Conservation (phyloP, 2,329 filamentous ascomycete species). For the Fusarium setosum region DNA sequence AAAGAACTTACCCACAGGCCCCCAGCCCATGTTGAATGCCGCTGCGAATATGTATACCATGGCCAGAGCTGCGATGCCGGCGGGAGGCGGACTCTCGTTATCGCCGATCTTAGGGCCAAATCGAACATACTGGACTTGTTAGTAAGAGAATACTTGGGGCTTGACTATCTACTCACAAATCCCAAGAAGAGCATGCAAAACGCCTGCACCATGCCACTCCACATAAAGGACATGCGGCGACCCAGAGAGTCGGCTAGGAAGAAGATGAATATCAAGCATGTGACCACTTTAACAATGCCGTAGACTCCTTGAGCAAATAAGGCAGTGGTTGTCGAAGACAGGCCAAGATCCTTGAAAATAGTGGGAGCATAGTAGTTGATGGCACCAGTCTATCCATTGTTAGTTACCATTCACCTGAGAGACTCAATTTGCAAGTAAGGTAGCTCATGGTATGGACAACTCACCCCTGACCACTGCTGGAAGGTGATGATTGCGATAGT, state of each 20-base stretch:
- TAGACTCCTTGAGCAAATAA: conserved; percentile 77
- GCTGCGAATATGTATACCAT: conserved; percentile 73
- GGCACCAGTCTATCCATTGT: conserved; percentile 34
- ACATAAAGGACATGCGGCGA: conserved; percentile 55
- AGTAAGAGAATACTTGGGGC: rapidly evolving
- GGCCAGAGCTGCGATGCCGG: conserved; percentile 65
- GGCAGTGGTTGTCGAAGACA: conserved; percentile 63
- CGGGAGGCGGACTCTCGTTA: conserved; percentile 49
- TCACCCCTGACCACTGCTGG: conserved; percentile 43
- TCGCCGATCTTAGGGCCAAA: conserved; percentile 53
- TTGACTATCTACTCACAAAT: conserved; percentile 44
- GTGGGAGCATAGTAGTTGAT: conserved; percentile 71
- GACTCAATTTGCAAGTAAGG: too few relatives aligned
- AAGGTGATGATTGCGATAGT: conserved; percentile 39
- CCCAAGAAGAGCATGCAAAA: conserved; percentile 70
- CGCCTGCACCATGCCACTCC: conserved; percentile 39
- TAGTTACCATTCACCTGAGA: not conserved
- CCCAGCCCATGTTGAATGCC: conserved; percentile 73
- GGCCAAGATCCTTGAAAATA: conserved; percentile 72
- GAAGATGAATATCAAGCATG: conserved; percentile 70
- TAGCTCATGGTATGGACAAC: too few relatives aligned
- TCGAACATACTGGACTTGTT: conserved; percentile 58
- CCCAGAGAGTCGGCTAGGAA: conserved; percentile 74
- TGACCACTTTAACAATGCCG: conserved; percentile 73
- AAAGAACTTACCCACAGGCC: conserved; percentile 66